These are phyloP conservation scores for Phytophthora aleatoria DNA, from an alignment of 352 stramenopile genomes.

Conservation along the genomic window DNA sequence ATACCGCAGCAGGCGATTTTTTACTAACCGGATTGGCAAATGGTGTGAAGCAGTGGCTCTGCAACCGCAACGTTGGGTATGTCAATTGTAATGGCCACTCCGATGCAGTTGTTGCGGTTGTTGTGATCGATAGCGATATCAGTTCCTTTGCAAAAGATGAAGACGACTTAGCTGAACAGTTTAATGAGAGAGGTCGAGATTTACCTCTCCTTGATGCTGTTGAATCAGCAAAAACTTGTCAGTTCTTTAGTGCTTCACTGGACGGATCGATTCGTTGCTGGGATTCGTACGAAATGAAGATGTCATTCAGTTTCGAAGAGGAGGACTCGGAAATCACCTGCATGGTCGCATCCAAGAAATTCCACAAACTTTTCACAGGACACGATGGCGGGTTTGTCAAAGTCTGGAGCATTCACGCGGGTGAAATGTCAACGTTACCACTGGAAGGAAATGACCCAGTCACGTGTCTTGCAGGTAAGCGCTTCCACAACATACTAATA, in stretches of 20 bases:
- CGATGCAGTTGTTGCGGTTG: slow-evolving; percentile 53
- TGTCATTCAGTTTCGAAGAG: slow-evolving; percentile 70
- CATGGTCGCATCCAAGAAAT: slow-evolving; percentile 54
- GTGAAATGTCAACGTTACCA: slow-evolving; percentile 40
- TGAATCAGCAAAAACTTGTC: slow-evolving; percentile 27
- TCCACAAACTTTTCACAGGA: slow-evolving; percentile 63
- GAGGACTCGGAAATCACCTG: slow-evolving; percentile 66
- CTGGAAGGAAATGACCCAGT: slow-evolving; percentile 42
- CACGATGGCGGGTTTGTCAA: slow-evolving; percentile 64
- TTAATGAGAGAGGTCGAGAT: neutral
- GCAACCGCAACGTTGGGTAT: slow-evolving; percentile 70
- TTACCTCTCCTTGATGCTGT: neutral
- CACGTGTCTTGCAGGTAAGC: slow-evolving; percentile 57
- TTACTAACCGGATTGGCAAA: slow-evolving; percentile 47
- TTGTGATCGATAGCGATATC: slow-evolving; percentile 35
- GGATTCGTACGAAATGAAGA: slow-evolving; percentile 73
- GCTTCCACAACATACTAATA: neutral
- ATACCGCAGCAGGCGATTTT: slow-evolving; percentile 32
- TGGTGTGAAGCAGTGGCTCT: slow-evolving; percentile 63
- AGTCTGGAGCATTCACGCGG: slow-evolving; percentile 67
- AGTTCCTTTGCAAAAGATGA: slow-evolving; percentile 24
- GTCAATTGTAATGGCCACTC: slow-evolving; percentile 54
- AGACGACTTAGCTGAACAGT: neutral
- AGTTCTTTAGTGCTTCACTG: slow-evolving; percentile 70
- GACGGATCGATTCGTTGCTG: slow-evolving; percentile 80